A percentile compares a stretch with the other conserved stretches of the same genome.
Evolutionary conservation across 2,329 filamentous ascomycete genomes (phyloP).

Genomic region (Penicillium sp.): DNA sequence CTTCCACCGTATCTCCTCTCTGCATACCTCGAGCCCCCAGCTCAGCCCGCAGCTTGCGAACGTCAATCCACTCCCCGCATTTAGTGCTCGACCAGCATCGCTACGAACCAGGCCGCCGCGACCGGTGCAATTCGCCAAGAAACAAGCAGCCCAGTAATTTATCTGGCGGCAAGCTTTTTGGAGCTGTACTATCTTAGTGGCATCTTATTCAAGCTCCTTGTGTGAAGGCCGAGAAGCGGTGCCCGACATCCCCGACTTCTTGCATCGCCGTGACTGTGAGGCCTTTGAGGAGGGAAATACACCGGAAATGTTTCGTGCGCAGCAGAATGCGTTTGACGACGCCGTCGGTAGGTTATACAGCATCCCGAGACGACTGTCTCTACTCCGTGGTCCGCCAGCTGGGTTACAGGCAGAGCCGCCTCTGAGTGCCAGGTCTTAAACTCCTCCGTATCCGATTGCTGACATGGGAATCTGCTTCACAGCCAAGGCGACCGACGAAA

Average conservation of each 20-base stretch:
- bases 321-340: conserved; percentile 67
- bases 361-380: background rate
- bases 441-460: conserved; percentile 15
- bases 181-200: background rate
- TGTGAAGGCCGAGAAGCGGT: conserved; percentile 8
- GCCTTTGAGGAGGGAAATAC: conserved; percentile 9
- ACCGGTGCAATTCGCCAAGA: background rate
- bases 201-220: background rate
- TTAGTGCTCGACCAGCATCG: conserved; percentile 9
- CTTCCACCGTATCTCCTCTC: background rate
- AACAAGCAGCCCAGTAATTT: background rate
- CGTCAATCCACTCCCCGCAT: conserved; percentile 22
- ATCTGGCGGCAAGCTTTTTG: background rate
- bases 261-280: conserved; percentile 5
- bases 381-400: background rate
- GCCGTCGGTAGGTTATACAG: conserved; percentile 55
- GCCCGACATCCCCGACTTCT: conserved; percentile 11
- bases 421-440: background rate
- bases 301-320: conserved; percentile 53
- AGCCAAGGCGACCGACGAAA: conserved; percentile 93
- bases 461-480: conserved; percentile 23
- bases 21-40: background rate
- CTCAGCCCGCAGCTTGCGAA: conserved; percentile 5
- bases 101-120: conserved; percentile 3
- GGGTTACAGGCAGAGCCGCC: background rate